phyloP scores from a whole-genome alignment of 805 yeast genomes.

The Myxozyma udenii region DNA sequence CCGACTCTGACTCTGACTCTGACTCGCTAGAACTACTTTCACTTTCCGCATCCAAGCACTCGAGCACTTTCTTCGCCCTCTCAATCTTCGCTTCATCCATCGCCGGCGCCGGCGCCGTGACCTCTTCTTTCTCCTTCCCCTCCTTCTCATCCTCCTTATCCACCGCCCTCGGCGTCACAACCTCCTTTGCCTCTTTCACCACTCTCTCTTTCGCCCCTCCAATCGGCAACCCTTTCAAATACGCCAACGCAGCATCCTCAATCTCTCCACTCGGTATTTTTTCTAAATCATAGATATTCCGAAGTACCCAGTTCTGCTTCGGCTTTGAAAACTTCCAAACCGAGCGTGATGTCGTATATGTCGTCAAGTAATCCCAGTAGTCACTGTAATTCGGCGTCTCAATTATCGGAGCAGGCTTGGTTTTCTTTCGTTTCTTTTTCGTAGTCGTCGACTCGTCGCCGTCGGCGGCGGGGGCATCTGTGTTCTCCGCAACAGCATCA shows the following conservation, averaged over 20 bases:
- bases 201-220: conserved; percentile 14
- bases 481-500: background rate
- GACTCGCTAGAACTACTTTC: background rate
- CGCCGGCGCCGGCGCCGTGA: no score
- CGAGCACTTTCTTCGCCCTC: conserved; percentile 9
- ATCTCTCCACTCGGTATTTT: background rate
- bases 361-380: conserved; percentile 5
- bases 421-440: background rate
- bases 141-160: background rate
- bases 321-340: conserved; percentile 24
- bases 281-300: conserved; percentile 7
- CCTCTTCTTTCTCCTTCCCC: background rate
- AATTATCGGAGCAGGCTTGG: background rate
- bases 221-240: conserved; percentile 9
- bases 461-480: background rate
- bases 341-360: conserved; percentile 1
- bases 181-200: conserved; percentile 9
- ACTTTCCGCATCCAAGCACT: background rate
- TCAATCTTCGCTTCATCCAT: background rate
- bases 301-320: conserved; percentile 21
- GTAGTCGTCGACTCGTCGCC: background rate
- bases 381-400: conserved; percentile 1
- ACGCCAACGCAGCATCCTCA: background rate
- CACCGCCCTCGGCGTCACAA: background rate
- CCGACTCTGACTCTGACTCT: conserved; percentile 2